A percentile compares a stretch with the other conserved stretches of the same genome.
phyloP scores from a whole-genome alignment of 2,329 filamentous ascomycete species.

The Diaporthe capsici region DNA sequence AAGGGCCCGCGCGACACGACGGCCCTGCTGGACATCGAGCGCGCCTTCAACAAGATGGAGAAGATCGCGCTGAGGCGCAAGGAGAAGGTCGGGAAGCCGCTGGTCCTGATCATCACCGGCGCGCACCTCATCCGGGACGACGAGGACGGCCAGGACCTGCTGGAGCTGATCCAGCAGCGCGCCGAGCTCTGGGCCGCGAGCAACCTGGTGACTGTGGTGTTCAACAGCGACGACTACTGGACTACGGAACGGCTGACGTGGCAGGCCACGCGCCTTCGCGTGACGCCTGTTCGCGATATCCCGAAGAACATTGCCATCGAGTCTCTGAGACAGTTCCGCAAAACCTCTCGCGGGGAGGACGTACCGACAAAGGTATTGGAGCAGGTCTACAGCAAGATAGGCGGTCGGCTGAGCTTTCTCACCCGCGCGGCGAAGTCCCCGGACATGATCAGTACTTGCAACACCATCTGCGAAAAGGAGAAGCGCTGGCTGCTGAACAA shows the following conservation, averaged over 20 bases:
- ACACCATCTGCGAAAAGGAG: conserved; percentile 74
- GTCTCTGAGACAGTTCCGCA: conserved; percentile 85
- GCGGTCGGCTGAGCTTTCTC: conserved; percentile 89
- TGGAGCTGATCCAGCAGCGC: conserved; percentile 94
- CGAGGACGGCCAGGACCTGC: conserved; percentile 90
- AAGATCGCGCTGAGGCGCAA: conserved; percentile 88
- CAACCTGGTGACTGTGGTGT: conserved; percentile 90
- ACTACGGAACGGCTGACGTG: conserved; percentile 95
- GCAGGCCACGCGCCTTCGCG: conserved; percentile 93
- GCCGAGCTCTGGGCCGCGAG: conserved; percentile 97
- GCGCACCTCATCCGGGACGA: conserved; percentile 96
- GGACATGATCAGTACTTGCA: conserved; percentile 84
- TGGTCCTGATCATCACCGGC: conserved; percentile 95
- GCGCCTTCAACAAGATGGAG: conserved; percentile 97
- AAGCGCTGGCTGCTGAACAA: conserved; percentile 83
- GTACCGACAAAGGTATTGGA: conserved; percentile 71
- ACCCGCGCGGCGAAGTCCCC: conserved; percentile 89
- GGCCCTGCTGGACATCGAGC: conserved; percentile 93
- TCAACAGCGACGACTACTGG: conserved; percentile 99
- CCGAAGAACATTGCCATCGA: conserved; percentile 82
- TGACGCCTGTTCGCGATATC: conserved; percentile 87
- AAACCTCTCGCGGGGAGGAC: conserved; percentile 79
- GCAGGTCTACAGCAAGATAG: conserved; percentile 87
- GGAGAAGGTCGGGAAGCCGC: conserved; percentile 72
- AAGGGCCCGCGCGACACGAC: conserved; percentile 88